Evolutionary conservation across 2,329 filamentous ascomycete genomes (phyloP), one percentile per base, ranked within the genome.

Genomic region (Rhynchosporium secalis): DNA sequence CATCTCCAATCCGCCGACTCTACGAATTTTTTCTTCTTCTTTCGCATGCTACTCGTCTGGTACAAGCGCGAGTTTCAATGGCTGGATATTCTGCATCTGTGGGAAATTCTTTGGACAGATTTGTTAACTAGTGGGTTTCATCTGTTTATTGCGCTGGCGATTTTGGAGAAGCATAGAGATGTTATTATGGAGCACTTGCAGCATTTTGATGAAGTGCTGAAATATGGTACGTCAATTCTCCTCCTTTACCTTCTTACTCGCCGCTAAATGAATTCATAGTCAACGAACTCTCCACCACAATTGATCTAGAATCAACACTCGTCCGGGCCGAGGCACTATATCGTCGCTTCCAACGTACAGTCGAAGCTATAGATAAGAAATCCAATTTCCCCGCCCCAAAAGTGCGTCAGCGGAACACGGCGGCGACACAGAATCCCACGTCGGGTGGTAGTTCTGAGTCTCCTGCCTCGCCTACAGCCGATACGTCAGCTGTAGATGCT

Each of bases 21-120:
- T 72, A 99, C 95, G 29, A 99, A 99, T 75, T 99, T 99, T 77
- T 99, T 99, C 78, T 99, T 99, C 80, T 98, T 99, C 81, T 99
- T 98, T 85, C 90, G 95, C 64, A 98, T 98, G 95, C 82, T 99
- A 40, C 82, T 99, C 1, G 95, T 99, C 9, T 99, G 95, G 95
- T 99, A 95, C 77, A 99, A 99, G 80, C 89, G 95, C 54, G 95
- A 99, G 76, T 99, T 99, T 71, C 84, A 86, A 68, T 99, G 94
- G 91, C 75, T 83, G 54, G 92, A 98, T 72, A 86, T 96, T 10
- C 79, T 98, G 40, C 85, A 90, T 20, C 79, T 99, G 3, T 99
- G 95, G 95, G 95, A 99, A 76, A 82, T 85, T 0, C 78, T 98
- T 2, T 99, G 96, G 95, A 98, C 95, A 1, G 95, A 99, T 74